Base-by-base conservation (phyloP, 2,329 filamentous ascomycete genomes). In the Pseudonectria buxi region DNA sequence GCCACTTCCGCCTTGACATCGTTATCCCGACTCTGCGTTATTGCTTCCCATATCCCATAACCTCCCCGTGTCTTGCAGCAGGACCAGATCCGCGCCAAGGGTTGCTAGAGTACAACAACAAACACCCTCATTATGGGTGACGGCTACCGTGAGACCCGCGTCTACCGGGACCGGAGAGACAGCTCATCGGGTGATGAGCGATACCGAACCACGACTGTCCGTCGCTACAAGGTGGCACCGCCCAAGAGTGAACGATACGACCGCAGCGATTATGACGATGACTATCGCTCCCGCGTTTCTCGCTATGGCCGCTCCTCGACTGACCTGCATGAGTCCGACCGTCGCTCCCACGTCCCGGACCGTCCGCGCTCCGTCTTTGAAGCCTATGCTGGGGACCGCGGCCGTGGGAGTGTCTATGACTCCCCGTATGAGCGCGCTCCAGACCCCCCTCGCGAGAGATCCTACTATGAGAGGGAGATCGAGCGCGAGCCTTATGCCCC, bases 331-430 rank as follows among this genome's bases (percentile, higher is more conserved):
- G 66, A 68, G 35, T 50, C 61, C 28, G 65, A 70, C 40, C 64
- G 67, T 40, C 67, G 65, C 32, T 56, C 58, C 25, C 63, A 67
- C 29, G 57, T 63, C 24, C 66, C 67, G 25, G 71, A 74, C 36
- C 64, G 70, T 9, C 69, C 72, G 15, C 67, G 69, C 37, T 76
- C 73, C n/a, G 63, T 65, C 30, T 61, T 67, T 39, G 72, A 74
- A 41, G 54, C 47, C 26, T 59, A 51, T 40, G 52, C 59, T 12
- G 59, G 55, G 35, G 61, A 65, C 29, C 57, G 58, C 24, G 54
- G 57, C 30, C 64, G 62, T 37, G 52, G 57, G 18, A 53, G 61
- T 30, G 60, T 69, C 33, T 69, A 72, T 30, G 69, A 73, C 38
- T 58, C 64, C 28, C 67, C 70, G 14, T 47, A 66, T 30, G 65